Evolutionary conservation across 352 stramenopile species (phyloP).

Genomic region (Phytophthora lateralis): DNA sequence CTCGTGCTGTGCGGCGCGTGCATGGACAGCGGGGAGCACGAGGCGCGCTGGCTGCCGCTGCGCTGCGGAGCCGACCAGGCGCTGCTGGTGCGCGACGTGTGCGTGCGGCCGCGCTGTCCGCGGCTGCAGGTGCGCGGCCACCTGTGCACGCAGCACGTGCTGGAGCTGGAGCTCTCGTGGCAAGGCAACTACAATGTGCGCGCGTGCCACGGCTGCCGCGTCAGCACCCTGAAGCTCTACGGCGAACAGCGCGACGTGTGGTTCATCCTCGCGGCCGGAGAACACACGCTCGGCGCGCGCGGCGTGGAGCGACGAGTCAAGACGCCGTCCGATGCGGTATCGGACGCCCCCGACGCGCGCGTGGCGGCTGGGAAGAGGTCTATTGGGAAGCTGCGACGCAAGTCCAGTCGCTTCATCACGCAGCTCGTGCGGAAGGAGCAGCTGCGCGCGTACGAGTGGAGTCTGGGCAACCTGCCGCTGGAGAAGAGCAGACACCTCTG

Average conservation of each 20-base stretch:
- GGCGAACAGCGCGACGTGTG: conserved; percentile 53
- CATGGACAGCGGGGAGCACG: conserved; percentile 38
- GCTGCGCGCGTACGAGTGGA: conserved; percentile 64
- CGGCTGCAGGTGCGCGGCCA: conserved; percentile 60
- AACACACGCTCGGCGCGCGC: conserved; percentile 15
- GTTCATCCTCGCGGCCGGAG: conserved; percentile 54
- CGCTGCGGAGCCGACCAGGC: conserved; percentile 31
- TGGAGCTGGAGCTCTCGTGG: conserved; percentile 61
- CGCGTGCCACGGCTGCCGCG: conserved; percentile 54
- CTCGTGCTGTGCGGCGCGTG: conserved; percentile 69
- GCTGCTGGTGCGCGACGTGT: conserved; percentile 68
- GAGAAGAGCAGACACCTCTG: conserved; percentile 60
- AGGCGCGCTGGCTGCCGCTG: conserved; percentile 38
- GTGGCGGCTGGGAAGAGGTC: conserved; percentile 6
- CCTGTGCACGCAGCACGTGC: conserved; percentile 53
- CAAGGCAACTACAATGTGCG: conserved; percentile 49
- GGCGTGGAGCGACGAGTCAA: conserved; percentile 46
- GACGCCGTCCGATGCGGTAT: conserved; percentile 1
- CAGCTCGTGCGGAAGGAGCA: conserved; percentile 51
- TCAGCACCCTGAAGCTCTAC: conserved; percentile 55
- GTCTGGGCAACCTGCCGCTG: conserved; percentile 58
- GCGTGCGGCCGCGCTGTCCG: conserved; percentile 48
- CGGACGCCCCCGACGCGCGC: not conserved
- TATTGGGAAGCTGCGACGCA: conserved; percentile 16
- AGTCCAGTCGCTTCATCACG: conserved; percentile 38